Conservation (phyloP, 106 monocot species). For the Amphibolis antarctica region DNA sequence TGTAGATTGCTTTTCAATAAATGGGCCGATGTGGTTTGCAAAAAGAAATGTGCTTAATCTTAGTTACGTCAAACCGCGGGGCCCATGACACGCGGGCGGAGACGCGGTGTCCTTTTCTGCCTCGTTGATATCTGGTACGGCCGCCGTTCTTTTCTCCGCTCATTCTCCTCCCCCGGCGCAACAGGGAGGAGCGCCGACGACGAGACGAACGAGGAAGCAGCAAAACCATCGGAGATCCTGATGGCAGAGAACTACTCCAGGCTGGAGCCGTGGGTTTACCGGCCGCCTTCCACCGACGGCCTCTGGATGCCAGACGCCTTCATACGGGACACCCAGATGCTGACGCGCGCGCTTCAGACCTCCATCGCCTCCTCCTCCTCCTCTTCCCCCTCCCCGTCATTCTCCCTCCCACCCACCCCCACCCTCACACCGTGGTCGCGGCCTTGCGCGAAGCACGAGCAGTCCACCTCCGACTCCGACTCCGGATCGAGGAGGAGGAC, state of each 20-base stretch:
- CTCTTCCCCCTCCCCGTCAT: slow-evolving; percentile 3
- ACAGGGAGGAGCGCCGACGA: no score
- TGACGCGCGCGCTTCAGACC: slow-evolving; percentile 49
- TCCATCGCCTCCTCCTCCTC: slow-evolving; percentile 35
- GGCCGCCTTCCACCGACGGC: slow-evolving; percentile 1
- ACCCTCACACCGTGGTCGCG: background rate
- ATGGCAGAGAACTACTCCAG: background rate
- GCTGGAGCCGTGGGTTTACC: slow-evolving; percentile 23
- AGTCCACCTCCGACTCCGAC: background rate
- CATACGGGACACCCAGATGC: slow-evolving; percentile 33
- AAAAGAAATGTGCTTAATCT: no score
- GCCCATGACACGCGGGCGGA: no score
- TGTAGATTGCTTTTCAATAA: no score
- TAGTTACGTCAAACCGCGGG: no score
- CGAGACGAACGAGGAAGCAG: background rate
- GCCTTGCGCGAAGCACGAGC: background rate
- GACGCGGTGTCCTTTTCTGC: no score
- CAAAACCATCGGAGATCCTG: background rate
- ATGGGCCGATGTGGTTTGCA: no score
- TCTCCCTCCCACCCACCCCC: background rate
- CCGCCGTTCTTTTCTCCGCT: no score
- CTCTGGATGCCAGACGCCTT: slow-evolving; percentile 19
- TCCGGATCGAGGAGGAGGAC: background rate
- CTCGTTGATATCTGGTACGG: no score
- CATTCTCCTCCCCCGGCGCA: no score